Base-by-base conservation (phyloP, 2,329 filamentous ascomycete species). In the Teratosphaeria pseudoeucalypti region DNA sequence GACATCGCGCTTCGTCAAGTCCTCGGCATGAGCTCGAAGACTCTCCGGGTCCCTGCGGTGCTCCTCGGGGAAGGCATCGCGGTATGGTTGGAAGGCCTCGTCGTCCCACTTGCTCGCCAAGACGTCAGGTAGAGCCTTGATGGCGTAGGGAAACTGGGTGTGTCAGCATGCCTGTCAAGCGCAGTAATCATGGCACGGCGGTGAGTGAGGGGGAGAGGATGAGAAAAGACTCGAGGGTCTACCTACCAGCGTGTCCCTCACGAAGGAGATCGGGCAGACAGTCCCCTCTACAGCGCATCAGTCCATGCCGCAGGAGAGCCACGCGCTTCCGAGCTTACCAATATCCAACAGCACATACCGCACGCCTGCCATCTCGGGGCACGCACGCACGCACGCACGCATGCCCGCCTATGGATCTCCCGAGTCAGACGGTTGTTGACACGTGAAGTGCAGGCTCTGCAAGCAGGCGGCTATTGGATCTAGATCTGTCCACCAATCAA, bases 241-340 rank as follows among this genome's bases (percentile, higher is more conserved):
- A 70, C 87, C 82, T 84, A 92, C 89, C 77, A 92, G 78, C 65
- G 89, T 84, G 73, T 91, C 86, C 76, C 89, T 89, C 75, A 92
- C 89, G 75, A 92, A 92, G 67, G 86, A 89, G 72, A 92, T 90
- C 67, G 87, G 87, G 73, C 88, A 91, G 64, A 92, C 85, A 56
- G 89, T 92, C 63, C 89, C 88, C 81, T 92, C 88, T 92, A 52
- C 49, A 11, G 56, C n/a, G 52, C 27, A 49, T 62, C 29, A 62
- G 58, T 57, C 43, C 16, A 19, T 39, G 34, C 54, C 34, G 56
- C 19, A 54, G 52, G 52, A 61, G 55, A 63, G 61, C 60, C 3
- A 47, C 43, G 54, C 37, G 47, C 43, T 37, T 54, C 37, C 16
- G 12, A 61, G 64, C 56, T 49, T 70, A 74, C 72, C 72, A 56